Base-by-base conservation (phyloP, 2,329 filamentous ascomycete genomes). In the Huntiella omanensis region DNA sequence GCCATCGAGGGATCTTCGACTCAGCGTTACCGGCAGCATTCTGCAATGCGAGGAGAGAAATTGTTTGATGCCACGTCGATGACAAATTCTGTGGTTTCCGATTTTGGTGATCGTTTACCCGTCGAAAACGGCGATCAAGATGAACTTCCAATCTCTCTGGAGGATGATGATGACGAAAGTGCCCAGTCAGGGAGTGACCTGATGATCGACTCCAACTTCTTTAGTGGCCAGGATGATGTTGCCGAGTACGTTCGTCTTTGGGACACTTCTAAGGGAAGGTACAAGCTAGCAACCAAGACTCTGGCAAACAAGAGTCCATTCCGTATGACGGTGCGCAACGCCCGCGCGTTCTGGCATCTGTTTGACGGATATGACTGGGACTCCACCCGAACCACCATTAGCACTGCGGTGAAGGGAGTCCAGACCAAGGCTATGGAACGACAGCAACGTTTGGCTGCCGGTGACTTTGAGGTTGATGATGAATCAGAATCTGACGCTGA, bases 331-430 rank as follows among this genome's bases (percentile, higher is more conserved):
- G 71, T 96, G 12, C 78, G 83, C 19, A 85, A 95, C 56, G 79
- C 94, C 4, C 85, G 96, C 58, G 66, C 95, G 44, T 95, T 96
- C 50, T 98, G 91, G 91, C 93, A 98, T 56, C 66, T 98, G 1
- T 95, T 91, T 60, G 91, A 98, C 64, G 91, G 91, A 1, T 98
- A 94, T 58, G 92, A 98, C 61, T 98, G 92, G 92, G 74, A 79
- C 54, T 73, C 75, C 38, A 98, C 92, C 1, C 74, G 88, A 38
- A 81, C 91, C 51, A 75, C 80, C 3, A 94, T 98, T 48, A 77
- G 78, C 16, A 83, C 88, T 57, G 86, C 85, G 5, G 86, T 98
- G 2, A 77, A 91, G 49, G 79, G 92, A 45, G 80, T 98, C 1
- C 85, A 98, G 60, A 69, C 70, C 38, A 84, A 80, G 58, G 86